Evolutionary conservation across 2,329 filamentous ascomycete species (phyloP), one percentile per base, ranked within the genome.

Genomic region (Neospermospora avenae): DNA sequence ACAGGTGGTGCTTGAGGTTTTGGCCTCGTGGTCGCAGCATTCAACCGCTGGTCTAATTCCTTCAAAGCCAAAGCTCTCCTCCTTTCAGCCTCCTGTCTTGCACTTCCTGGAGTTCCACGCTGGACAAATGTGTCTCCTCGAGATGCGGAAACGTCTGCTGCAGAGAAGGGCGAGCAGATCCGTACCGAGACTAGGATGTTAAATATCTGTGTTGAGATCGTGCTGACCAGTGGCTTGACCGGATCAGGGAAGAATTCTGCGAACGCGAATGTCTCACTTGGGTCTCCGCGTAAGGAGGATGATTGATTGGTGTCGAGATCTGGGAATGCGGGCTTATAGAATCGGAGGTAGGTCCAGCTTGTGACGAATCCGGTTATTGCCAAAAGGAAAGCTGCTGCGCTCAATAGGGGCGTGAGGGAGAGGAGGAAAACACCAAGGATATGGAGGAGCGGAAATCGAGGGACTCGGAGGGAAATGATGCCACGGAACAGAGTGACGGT

Each of bases 211-310:
- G 91, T 86, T 11, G 89, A 83, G n/a, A 96, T 73, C 10, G 85
- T 81, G 16, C 87, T 84, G 44, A 98, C 82, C 14, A 90, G 79
- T 0, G 91, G 89, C 73, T 97, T 93, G 44, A 90, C 78, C 3
- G 88, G 85, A 52, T 89, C 89, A 0, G 95, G 95, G 77, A 98
- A 98, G 80, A 99, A 96, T 70, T 95, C 91, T 65, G 92, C 88
- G 74, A 99, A 96, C 7, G 93, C 89, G 73, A 99, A 99, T 0
- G 93, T 96, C 75, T 99, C 95, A 74, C 90, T 96, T 37, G 95
- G 91, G 74, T 99, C 95, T 64, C 95, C 95, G 65, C 88, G 89
- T 67, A 96, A 84, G 8, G 82, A 79, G 4, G 80, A 72, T 2
- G 82, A 75, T 69, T 88, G 85, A 10, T 82, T 81, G 13, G 81